Evolutionary conservation across 306 rosid species (phyloP).

Genomic region (Prinsepia uniflora): DNA sequence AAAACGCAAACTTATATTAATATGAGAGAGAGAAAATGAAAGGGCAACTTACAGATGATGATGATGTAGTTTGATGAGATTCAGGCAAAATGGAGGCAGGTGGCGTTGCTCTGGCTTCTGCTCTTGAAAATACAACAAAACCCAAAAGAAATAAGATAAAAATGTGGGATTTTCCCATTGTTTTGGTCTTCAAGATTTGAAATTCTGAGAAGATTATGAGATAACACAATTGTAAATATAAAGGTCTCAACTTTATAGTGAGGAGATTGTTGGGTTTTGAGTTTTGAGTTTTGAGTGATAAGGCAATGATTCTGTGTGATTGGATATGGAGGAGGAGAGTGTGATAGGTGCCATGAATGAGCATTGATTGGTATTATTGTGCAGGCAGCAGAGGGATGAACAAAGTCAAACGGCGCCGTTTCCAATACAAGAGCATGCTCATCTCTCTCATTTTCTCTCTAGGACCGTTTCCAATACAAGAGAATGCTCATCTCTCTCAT

Average conservation of each 20-base stretch:
- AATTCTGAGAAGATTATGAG: slow-evolving; percentile 1
- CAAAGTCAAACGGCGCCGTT: slow-evolving; percentile 38
- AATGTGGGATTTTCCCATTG: slow-evolving; percentile 34
- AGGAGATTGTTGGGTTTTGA: background rate
- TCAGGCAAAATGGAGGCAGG: slow-evolving; percentile 12
- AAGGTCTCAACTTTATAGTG: background rate
- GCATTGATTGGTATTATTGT: slow-evolving; percentile 27
- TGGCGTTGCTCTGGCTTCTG: slow-evolving; percentile 29
- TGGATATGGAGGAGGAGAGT: background rate
- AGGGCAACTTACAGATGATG: slow-evolving; percentile 8
- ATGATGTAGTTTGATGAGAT: slow-evolving; percentile 16
- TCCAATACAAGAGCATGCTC: slow-evolving; percentile 24
- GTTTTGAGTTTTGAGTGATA: background rate
- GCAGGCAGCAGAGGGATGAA: background rate
- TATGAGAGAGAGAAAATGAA: background rate
- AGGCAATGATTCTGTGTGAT: background rate
- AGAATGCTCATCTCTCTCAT: slow-evolving; percentile 20
- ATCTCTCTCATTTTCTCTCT: background rate
- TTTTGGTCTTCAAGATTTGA: background rate
- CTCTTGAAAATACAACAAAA: slow-evolving; percentile 25
- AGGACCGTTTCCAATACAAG: slow-evolving; percentile 23
- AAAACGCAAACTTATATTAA: background rate
- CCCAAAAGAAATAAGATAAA: slow-evolving; percentile 28
- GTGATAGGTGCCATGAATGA: slow-evolving; percentile 22
- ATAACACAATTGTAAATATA: background rate